Evolutionary conservation across 371 early-diverging fungal species (phyloP).

Genomic region (Mucor piriformis): DNA sequence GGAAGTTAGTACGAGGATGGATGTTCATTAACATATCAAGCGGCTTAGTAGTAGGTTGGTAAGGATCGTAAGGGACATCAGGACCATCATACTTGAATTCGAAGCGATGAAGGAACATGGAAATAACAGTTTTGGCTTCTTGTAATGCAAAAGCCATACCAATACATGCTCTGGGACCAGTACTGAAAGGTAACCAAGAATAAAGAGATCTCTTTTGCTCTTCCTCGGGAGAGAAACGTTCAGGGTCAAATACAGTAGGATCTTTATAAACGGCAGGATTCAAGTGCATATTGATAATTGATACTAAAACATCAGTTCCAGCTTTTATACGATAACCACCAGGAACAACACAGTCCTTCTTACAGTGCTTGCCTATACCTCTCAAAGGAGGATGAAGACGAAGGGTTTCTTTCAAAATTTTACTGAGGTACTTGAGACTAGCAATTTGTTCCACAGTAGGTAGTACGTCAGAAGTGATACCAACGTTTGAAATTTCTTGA

Average conservation of each 20-base stretch:
- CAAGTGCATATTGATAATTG: constrained; percentile 47
- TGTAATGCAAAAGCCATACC: constrained; percentile 51
- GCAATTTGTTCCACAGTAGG: constrained; percentile 51
- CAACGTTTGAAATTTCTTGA: constrained; percentile 57
- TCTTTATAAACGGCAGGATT: constrained; percentile 50
- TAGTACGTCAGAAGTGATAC: constrained; percentile 38
- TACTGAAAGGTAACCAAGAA: constrained; percentile 62
- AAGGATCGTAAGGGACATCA: constrained; percentile 34
- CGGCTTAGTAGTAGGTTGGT: constrained; percentile 45
- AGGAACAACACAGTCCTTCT: constrained; percentile 55
- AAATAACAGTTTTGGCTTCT: constrained; percentile 60
- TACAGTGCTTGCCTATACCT: constrained; percentile 47
- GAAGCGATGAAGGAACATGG: constrained; percentile 48
- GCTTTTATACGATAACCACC: constrained; percentile 45
- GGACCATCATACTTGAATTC: constrained; percentile 51
- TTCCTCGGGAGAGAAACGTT: constrained; percentile 57
- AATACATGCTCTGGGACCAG: constrained; percentile 31
- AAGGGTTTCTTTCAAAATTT: constrained; percentile 58
- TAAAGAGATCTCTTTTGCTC: constrained; percentile 54
- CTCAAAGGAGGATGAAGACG: constrained; percentile 58
- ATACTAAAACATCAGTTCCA: constrained; percentile 17
- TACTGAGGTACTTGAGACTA: constrained; percentile 44
- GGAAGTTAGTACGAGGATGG: constrained; percentile 45
- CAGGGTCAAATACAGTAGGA: constrained; percentile 55
- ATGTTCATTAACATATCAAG: constrained; percentile 37